Base-by-base conservation (phyloP, 192 early-diverging fungal species). In the Coemansia sp. region DNA sequence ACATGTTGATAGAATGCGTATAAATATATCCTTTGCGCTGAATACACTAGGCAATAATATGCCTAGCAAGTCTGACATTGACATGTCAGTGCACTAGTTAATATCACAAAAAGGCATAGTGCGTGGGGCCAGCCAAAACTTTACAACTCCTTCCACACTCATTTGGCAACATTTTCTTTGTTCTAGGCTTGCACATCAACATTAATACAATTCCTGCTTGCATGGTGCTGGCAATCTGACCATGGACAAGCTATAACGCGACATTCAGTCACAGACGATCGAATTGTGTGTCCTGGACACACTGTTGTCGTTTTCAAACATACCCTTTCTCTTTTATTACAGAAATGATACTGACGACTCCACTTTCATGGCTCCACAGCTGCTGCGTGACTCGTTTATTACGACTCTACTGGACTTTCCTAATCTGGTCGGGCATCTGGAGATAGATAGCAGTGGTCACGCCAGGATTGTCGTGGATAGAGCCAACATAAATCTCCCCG, bases 281-380 rank as follows among this genome's bases (percentile, higher is more conserved):
- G 52, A 45, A 0, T 52, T 70, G 1, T 24, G 5, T 40, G 18
- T 8, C 3, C 1, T 59, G 6, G 68, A 70, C 20, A 41, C 39
- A 4, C 39, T 41, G 39, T 11, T 41, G 9, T 41, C 39, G 2
- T 41, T 41, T 15, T 15, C 38, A 2, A 20, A 52, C 12, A 45
- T 70, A 2, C 61, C 68, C 24, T 2, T 18, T 0, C 15, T 63
- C 34, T 56, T 22, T 32, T 35, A 40, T 3, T 70, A 39, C 32
- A 24, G 34, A 53, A 70, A 70, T 13, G n/a, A 16, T 1, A 0
- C 29, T 12, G 2, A 22, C 0, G 3, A n/a, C 18, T 4, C 6
- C 18, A 16, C 38, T 4, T 70, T 70, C 37, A 70, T 70, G 68
- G 13, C 39, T 4, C 37, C 41, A 5, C 32, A 44, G 30, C 29